phyloP scores from a whole-genome alignment of 2,329 filamentous ascomycete genomes.

The Colletotrichum musae region DNA sequence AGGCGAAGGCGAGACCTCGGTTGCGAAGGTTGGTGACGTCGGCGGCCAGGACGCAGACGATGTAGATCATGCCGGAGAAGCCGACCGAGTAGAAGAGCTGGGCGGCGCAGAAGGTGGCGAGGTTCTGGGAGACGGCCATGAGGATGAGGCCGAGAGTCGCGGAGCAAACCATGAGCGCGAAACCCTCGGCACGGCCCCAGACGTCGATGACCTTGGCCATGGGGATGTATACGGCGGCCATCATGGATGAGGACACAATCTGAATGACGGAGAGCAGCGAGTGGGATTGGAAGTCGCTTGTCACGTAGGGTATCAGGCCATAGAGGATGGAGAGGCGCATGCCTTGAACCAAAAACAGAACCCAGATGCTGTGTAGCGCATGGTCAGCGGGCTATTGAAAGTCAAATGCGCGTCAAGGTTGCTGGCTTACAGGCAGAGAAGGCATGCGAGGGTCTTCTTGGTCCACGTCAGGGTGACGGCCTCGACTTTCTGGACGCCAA shows the following conservation, averaged over 20 bases:
- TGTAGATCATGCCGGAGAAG: slow-evolving; percentile 71
- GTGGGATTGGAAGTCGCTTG: slow-evolving; percentile 66
- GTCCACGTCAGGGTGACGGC: slow-evolving; percentile 45
- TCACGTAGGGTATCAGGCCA: slow-evolving; percentile 61
- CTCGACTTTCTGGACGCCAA: slow-evolving; percentile 44
- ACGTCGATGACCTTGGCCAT: slow-evolving; percentile 75
- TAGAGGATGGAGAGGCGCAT: slow-evolving; percentile 59
- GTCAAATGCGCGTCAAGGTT: too few relatives aligned
- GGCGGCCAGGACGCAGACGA: slow-evolving; percentile 75
- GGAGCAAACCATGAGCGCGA: slow-evolving; percentile 65
- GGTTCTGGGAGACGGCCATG: slow-evolving; percentile 69
- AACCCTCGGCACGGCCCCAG: slow-evolving; percentile 74
- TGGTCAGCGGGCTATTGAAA: background rate
- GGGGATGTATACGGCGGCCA: slow-evolving; percentile 73
- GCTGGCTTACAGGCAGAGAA: background rate
- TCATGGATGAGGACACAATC: slow-evolving; percentile 67
- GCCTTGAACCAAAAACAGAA: slow-evolving; percentile 66
- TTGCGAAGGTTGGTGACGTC: slow-evolving; percentile 66
- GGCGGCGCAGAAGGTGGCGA: slow-evolving; percentile 64
- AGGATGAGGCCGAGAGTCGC: slow-evolving; percentile 67
- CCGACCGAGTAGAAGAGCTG: slow-evolving; percentile 75
- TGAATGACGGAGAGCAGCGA: slow-evolving; percentile 67
- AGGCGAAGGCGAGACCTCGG: slow-evolving; percentile 55
- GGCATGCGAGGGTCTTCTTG: slow-evolving; percentile 31
- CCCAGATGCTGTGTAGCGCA: slow-evolving; percentile 38